phyloP scores from a whole-genome alignment of 768 basidiomycete genomes.

The Suillus lakei region DNA sequence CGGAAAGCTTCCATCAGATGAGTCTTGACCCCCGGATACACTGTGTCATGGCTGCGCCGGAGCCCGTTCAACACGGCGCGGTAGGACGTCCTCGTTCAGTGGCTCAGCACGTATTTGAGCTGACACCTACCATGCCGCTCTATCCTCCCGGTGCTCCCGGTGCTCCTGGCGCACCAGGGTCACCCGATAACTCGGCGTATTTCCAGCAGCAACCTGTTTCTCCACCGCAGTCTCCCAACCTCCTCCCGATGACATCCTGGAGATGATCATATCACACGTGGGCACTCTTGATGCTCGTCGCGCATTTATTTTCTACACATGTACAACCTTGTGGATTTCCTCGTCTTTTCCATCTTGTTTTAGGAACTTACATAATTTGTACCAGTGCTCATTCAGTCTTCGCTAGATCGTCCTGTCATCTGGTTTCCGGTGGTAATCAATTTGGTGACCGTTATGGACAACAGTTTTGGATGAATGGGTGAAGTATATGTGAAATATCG shows the following conservation, averaged over 20 bases:
- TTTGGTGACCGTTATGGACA: neutral
- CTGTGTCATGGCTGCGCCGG: conserved; percentile 75
- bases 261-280: conserved; percentile 15
- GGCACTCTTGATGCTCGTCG: neutral
- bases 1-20: conserved; percentile 43
- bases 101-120: conserved; percentile 77
- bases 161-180: conserved; percentile 46
- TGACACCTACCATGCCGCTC: conserved; percentile 52
- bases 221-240: conserved; percentile 60
- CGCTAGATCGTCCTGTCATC: neutral
- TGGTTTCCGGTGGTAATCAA: neutral
- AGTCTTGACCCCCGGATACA: conserved; percentile 85
- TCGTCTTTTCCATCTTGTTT: conserved; percentile 9
- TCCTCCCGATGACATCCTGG: conserved; percentile 34
- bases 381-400: conserved; percentile 7
- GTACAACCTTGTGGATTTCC: conserved; percentile 4
- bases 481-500: neutral
- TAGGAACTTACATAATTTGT: conserved; percentile 13
- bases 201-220: conserved; percentile 53
- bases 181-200: conserved; percentile 56
- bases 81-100: conserved; percentile 50
- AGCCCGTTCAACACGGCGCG: conserved; percentile 43
- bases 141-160: conserved; percentile 32
- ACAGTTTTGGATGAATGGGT: neutral
- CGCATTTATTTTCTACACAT: conserved; percentile 1